These are phyloP conservation scores for Magnaporthiopsis rhizophila DNA, from an alignment of 2,329 filamentous ascomycete species.

Conservation along the genomic window DNA sequence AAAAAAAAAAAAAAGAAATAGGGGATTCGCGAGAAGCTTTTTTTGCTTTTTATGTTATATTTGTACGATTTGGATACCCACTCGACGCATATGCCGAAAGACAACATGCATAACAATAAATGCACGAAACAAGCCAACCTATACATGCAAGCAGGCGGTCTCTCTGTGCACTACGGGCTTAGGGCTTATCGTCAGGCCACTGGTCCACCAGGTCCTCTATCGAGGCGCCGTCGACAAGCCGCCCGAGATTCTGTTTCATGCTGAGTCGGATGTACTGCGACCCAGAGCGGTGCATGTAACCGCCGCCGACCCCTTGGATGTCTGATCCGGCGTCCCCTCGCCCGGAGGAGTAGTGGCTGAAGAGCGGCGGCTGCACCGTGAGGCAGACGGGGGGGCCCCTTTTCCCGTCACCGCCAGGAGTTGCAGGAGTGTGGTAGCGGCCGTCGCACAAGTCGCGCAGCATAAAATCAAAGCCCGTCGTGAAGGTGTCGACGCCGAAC, in stretches of 20 bases:
- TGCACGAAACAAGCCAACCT: too few relatives aligned
- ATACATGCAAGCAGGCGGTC: too few relatives aligned
- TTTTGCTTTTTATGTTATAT: not conserved
- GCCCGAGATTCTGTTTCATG: slow-evolving; percentile 20
- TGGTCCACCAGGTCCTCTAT: slow-evolving; percentile 15
- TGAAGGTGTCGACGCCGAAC: slow-evolving; percentile 32
- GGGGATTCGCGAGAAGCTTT: not conserved
- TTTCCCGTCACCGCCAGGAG: slow-evolving; percentile 8
- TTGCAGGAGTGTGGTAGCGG: not conserved
- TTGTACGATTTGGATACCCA: not conserved
- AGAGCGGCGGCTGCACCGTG: slow-evolving; percentile 22
- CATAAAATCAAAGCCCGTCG: slow-evolving; percentile 33
- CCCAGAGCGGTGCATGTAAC: slow-evolving; percentile 17
- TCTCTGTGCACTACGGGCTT: not conserved
- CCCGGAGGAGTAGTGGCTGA: slow-evolving; percentile 17
- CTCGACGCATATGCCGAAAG: not conserved
- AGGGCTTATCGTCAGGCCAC: slow-evolving; percentile 14
- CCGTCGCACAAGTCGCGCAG: slow-evolving; percentile 39
- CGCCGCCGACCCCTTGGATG: slow-evolving; percentile 20
- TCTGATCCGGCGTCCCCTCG: slow-evolving; percentile 17
- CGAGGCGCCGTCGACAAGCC: slow-evolving; percentile 14
- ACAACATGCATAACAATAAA: not conserved
- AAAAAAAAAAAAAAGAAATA: not conserved
- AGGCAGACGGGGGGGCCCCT: slow-evolving; percentile 15
- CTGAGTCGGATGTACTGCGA: slow-evolving; percentile 21